These are phyloP conservation scores for Nicotiana undulata DNA, from an alignment of 257 asterid genomes.

Conservation along the genomic window DNA sequence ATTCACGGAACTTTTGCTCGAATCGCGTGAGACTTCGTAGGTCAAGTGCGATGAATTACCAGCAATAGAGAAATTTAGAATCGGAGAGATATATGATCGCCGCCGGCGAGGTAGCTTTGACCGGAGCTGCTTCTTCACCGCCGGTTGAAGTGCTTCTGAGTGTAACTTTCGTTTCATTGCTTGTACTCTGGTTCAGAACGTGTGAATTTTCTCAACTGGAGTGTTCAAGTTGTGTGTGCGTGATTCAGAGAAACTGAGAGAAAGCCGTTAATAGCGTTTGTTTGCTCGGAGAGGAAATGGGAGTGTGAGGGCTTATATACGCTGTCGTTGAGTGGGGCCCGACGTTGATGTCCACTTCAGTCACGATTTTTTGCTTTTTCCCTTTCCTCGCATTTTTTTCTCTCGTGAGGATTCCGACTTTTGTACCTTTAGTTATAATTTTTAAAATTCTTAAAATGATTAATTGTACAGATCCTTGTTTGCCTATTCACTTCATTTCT, in stretches of 20 bases:
- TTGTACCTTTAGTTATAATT: not conserved
- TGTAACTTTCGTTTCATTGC: slow-evolving; percentile 12
- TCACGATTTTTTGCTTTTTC: not conserved
- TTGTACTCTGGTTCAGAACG: not conserved
- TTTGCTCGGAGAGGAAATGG: not conserved
- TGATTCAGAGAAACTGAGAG: not conserved
- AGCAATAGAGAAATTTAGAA: slow-evolving; percentile 15
- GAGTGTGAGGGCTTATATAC: slow-evolving; percentile 32
- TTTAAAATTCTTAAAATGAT: no score
- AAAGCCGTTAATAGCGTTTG: slow-evolving; percentile 5
- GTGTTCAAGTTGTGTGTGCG: not conserved
- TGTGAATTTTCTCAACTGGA: not conserved
- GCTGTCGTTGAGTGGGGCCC: slow-evolving; percentile 30
- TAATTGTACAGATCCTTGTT: no score
- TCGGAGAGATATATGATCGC: slow-evolving; percentile 46
- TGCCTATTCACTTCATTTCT: no score
- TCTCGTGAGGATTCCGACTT: not conserved
- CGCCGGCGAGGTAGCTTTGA: slow-evolving; percentile 57
- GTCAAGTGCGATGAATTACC: slow-evolving; percentile 18
- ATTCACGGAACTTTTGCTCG: slow-evolving; percentile 41
- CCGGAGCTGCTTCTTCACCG: slow-evolving; percentile 54
- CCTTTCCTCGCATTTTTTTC: not conserved
- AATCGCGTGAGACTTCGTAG: slow-evolving; percentile 42
- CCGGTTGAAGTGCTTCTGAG: not conserved
- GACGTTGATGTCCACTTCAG: not conserved